phyloP scores from a whole-genome alignment of 805 yeast species.

The Yamadazyma philogaea region DNA sequence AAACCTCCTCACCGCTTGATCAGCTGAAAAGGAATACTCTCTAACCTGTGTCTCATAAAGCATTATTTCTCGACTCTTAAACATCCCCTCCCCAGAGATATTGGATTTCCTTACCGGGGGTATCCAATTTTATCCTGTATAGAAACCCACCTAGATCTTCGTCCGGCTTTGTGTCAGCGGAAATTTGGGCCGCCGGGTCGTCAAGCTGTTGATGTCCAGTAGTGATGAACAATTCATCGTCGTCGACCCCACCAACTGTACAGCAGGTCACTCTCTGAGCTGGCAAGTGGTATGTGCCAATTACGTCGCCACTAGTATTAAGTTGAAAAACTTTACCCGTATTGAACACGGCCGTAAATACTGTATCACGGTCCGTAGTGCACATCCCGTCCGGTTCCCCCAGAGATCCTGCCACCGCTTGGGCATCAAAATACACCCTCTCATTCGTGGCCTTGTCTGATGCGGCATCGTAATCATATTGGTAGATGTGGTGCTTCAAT shows the following conservation, averaged over 20 bases:
- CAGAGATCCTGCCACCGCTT: constrained; percentile 1
- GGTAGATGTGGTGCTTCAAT: constrained; percentile 31
- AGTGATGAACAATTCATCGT: constrained; percentile 63
- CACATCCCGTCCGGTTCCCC: constrained; percentile 80
- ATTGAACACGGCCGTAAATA: constrained; percentile 69
- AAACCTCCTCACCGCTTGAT: too few relatives aligned
- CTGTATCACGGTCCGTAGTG: constrained; percentile 49
- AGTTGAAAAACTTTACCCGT: constrained; percentile 55
- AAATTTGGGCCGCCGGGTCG: constrained; percentile 21
- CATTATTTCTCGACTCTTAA: too few relatives aligned
- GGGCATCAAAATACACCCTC: constrained; percentile 19
- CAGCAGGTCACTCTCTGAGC: constrained; percentile 62
- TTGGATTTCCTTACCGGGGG: constrained; percentile 7
- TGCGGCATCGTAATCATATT: constrained; percentile 34
- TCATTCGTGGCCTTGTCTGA: constrained; percentile 29
- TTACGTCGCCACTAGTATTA: constrained; percentile 46
- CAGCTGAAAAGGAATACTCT: too few relatives aligned
- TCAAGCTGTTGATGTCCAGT: constrained; percentile 53
- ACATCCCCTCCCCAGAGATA: constrained; percentile 7
- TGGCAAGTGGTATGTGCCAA: constrained; percentile 56
- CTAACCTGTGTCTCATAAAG: too few relatives aligned
- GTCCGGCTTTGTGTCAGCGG: constrained; percentile 16
- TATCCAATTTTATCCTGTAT: constrained; percentile 6
- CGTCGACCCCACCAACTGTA: constrained; percentile 59
- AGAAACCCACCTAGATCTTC: constrained; percentile 54